Base-by-base conservation (phyloP, 2,329 filamentous ascomycete species). In the Thelonectria blattea region DNA sequence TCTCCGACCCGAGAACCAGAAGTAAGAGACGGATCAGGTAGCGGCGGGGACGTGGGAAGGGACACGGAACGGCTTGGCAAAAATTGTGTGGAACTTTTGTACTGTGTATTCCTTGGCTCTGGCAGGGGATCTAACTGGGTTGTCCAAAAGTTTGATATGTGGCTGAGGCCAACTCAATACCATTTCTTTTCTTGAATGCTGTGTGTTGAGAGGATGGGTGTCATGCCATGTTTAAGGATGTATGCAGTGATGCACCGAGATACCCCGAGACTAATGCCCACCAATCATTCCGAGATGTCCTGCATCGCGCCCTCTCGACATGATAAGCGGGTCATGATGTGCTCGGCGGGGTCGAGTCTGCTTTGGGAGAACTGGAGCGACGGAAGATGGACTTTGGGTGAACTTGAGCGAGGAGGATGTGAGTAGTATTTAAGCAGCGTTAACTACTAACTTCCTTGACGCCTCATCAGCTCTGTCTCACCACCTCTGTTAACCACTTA, bases 1-100 rank as follows among this genome's bases (percentile, higher is more conserved):
- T 75, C 90, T 95, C 76, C 91, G 91, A 76, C 91, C 91, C 70
- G 91, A 95, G 85, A 94, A 94, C 86, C 87, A 91, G 81, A 89
- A 91, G 81, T 91, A 89, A 83, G 59, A 30, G 59, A 58, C 34
- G 37, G 27, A 24, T 24, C 6, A 24, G 22, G 22, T 6, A 24
- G 22, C 3, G 65, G 43, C 62, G 57, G 57, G 62, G 65, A 65
- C 22, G 50, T 50, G 61, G 56, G 53, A 60, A 56, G 61, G 63
- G 48, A 50, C 59, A 14, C 65, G 67, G 65, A 67, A 66, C 52
- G 68, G 65, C 59, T 61, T 62, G 65, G 64, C 27, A 66, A 63
- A 56, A 59, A 30, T 51, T 56, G 64, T 56, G 64, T 61, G 62
- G 67, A 61, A 61, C 65, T 71, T 68, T 71, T 71, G 68, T 67